These are phyloP conservation scores for Phalaenopsis hybrid DNA, from an alignment of 116 monocot genomes.

Conservation along the genomic window DNA sequence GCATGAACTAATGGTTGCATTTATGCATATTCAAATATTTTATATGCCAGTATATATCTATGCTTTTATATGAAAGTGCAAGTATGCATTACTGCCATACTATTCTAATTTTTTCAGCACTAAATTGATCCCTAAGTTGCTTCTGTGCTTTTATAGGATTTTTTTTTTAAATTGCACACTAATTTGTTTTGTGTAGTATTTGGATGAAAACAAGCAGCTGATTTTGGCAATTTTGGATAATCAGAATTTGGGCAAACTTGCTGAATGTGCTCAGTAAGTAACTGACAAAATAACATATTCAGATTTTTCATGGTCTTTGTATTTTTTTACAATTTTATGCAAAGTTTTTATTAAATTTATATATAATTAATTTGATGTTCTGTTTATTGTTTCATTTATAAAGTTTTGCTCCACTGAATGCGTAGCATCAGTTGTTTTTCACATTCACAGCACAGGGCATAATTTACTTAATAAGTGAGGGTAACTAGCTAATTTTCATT, in stretches of 20 bases:
- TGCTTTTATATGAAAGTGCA: neutral
- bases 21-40: too few relatives aligned
- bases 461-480: neutral
- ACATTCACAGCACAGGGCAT: too few relatives aligned
- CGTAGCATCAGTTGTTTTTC: neutral
- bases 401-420: neutral
- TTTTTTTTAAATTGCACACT: neutral
- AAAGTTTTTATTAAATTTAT: neutral
- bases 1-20: neutral
- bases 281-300: neutral
- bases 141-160: neutral
- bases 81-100: neutral
- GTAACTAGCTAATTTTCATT: neutral
- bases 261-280: slow-evolving; percentile 87
- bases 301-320: neutral
- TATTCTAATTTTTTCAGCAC: neutral
- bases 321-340: neutral
- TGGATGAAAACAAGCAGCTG: slow-evolving; percentile 87
- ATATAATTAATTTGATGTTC: neutral
- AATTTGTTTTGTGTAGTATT: slow-evolving; percentile 35
- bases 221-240: slow-evolving; percentile 81
- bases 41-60: neutral
- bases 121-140: neutral
- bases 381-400: neutral
- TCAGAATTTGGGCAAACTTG: slow-evolving; percentile 68